A percentile compares a stretch with the other conserved stretches of the same genome.
These are phyloP conservation scores for Inonotus obliquus DNA, from an alignment of 1,284 basidiomycete genomes.

Conservation along the genomic window DNA sequence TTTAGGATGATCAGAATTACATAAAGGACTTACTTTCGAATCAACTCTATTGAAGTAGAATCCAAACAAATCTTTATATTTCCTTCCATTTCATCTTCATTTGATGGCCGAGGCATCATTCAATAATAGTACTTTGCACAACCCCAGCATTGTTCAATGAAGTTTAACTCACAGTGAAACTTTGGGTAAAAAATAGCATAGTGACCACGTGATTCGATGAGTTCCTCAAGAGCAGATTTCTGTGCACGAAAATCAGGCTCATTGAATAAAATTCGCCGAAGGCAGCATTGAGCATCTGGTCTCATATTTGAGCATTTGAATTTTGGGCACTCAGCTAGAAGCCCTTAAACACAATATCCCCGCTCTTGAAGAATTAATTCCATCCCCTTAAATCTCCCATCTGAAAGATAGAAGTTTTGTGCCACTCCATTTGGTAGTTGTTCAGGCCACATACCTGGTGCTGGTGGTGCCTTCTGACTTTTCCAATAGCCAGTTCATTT, in stretches of 20 bases:
- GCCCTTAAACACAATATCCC: slow-evolving; percentile 16
- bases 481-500: slow-evolving; percentile 12
- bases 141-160: slow-evolving; percentile 14
- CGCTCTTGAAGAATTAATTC: slow-evolving; percentile 24
- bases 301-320: slow-evolving; percentile 24
- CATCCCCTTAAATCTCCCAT: slow-evolving; percentile 31
- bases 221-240: slow-evolving; percentile 2
- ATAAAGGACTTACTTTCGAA: not conserved
- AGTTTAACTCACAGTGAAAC: slow-evolving; percentile 15
- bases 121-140: slow-evolving; percentile 1
- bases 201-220: not conserved
- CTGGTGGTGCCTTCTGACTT: not conserved
- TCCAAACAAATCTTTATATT: slow-evolving; percentile 5
- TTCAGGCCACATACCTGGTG: not conserved
- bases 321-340: slow-evolving; percentile 20
- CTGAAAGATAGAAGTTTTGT: slow-evolving; percentile 24
- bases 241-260: slow-evolving; percentile 24
- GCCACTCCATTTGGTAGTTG: not conserved
- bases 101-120: not conserved
- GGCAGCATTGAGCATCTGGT: slow-evolving; percentile 21
- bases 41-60: not conserved
- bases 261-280: slow-evolving; percentile 23
- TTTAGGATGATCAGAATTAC: not conserved
- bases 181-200: slow-evolving; percentile 5
- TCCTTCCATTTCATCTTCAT: not conserved